Evolutionary conservation across 768 basidiomycete species (phyloP).

Genomic region (Tylopilus rubrobrunneus): DNA sequence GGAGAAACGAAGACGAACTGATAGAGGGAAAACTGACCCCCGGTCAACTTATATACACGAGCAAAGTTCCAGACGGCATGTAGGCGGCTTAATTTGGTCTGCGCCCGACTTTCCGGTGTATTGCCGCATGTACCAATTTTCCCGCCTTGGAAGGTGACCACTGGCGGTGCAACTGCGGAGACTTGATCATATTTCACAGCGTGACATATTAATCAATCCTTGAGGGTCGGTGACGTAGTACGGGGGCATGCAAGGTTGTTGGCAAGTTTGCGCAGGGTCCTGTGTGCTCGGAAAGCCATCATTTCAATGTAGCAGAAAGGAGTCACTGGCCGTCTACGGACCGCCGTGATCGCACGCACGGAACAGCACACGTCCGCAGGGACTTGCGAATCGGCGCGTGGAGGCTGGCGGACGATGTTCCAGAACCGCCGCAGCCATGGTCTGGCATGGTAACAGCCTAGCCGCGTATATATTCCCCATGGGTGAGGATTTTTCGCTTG

Average conservation of each 20-base stretch:
- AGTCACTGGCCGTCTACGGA: background rate
- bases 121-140: background rate
- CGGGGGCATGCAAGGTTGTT: background rate
- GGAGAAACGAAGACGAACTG: background rate
- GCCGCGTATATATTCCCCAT: background rate
- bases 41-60: slow-evolving; percentile 2
- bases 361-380: background rate
- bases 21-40: background rate
- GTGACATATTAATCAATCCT: background rate
- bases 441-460: background rate
- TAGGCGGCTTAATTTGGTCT: background rate
- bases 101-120: background rate
- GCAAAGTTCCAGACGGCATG: background rate
- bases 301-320: background rate
- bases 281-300: background rate
- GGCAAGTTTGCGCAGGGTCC: background rate
- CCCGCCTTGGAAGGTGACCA: background rate
- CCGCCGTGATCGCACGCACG: background rate
- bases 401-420: background rate
- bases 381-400: background rate
- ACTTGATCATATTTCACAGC: background rate
- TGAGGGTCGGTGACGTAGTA: background rate
- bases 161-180: background rate
- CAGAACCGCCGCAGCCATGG: background rate
- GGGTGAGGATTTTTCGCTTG: background rate